phyloP scores from a whole-genome alignment of 345 rosid genomes.

The Gossypium herbaceum region DNA sequence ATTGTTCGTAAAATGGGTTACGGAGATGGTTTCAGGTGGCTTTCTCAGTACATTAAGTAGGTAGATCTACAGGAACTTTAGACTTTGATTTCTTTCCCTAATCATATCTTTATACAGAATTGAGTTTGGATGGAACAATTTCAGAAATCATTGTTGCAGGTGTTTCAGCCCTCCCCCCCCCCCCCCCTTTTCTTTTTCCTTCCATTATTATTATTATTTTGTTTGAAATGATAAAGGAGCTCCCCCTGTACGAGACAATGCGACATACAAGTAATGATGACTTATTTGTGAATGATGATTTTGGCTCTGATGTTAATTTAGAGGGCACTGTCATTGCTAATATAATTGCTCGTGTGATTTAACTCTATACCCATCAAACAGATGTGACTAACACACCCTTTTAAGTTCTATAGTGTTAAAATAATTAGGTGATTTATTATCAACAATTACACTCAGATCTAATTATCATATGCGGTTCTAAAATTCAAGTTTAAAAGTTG shows the following conservation, averaged over 20 bases:
- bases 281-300: no score
- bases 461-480: no score
- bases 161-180: background rate
- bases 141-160: background rate
- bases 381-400: background rate
- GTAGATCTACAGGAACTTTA: slow-evolving; percentile 10
- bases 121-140: slow-evolving; percentile 11
- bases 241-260: background rate
- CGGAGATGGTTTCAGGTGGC: slow-evolving; percentile 73
- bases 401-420: no score
- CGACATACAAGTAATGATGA: background rate
- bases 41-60: slow-evolving; percentile 65
- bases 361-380: background rate
- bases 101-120: slow-evolving; percentile 23
- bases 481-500: no score
- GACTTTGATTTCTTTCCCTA: slow-evolving; percentile 2
- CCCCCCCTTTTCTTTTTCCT: no score
- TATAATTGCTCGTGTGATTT: background rate
- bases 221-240: background rate
- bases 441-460: no score
- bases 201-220: background rate
- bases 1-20: slow-evolving; percentile 75
- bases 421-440: no score
- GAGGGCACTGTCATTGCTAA: background rate
- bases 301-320: no score